phyloP scores from a whole-genome alignment of 805 yeast species.

The Candida fluviatilis region DNA sequence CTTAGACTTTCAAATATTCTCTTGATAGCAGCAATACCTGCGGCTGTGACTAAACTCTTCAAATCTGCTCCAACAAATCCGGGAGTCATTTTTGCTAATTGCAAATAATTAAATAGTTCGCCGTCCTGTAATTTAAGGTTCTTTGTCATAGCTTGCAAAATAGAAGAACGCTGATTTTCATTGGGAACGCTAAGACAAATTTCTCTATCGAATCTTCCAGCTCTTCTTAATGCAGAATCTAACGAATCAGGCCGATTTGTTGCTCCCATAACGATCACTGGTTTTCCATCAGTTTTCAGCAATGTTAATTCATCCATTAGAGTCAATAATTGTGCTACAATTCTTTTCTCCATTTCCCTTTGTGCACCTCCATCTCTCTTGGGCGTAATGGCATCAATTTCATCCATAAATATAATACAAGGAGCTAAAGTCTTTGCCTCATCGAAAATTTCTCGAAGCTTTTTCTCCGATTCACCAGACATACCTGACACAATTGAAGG shows the following conservation, averaged over 20 bases:
- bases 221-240: slow-evolving; percentile 92
- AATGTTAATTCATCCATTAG: slow-evolving; percentile 90
- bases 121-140: slow-evolving; percentile 60
- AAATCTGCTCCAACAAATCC: slow-evolving; percentile 98
- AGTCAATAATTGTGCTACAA: slow-evolving; percentile 91
- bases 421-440: slow-evolving; percentile 92
- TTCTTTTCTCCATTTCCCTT: slow-evolving; percentile 95
- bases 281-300: slow-evolving; percentile 87
- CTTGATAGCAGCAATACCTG: slow-evolving; percentile 91
- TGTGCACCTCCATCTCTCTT: slow-evolving; percentile 94
- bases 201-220: slow-evolving; percentile 95
- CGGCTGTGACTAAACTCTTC: slow-evolving; percentile 89
- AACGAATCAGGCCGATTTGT: slow-evolving; percentile 95
- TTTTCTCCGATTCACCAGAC: slow-evolving; percentile 99
- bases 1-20: slow-evolving; percentile 70
- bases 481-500: slow-evolving; percentile 97
- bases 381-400: slow-evolving; percentile 97
- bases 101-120: slow-evolving; percentile 56
- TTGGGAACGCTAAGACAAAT: slow-evolving; percentile 93
- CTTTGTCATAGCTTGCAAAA: slow-evolving; percentile 69
- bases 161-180: slow-evolving; percentile 73
- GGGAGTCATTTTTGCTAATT: slow-evolving; percentile 88
- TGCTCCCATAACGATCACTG: slow-evolving; percentile 93
- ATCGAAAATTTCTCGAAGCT: slow-evolving; percentile 85
- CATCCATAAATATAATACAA: slow-evolving; percentile 89